Evolutionary conservation across 2,329 filamentous ascomycete species (phyloP).

Genomic region (Colletotrichum costaricense): DNA sequence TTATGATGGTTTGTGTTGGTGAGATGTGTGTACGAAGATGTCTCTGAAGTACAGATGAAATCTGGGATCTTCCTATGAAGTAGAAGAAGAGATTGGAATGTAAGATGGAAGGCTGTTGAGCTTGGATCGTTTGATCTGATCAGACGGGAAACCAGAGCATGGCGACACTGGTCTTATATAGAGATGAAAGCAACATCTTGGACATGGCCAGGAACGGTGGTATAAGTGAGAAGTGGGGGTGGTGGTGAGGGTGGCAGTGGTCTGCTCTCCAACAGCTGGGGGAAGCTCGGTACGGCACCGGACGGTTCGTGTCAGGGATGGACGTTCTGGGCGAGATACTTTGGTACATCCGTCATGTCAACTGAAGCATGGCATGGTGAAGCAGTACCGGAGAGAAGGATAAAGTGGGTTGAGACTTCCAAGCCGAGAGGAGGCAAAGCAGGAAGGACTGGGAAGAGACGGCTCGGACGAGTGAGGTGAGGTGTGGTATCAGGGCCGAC

Average conservation of each 20-base stretch:
- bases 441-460: background rate
- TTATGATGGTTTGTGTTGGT: constrained; percentile 4
- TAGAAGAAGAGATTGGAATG: constrained; percentile 11
- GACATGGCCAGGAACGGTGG: background rate
- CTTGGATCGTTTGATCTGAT: constrained; percentile 27
- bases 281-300: constrained; percentile 1
- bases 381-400: background rate
- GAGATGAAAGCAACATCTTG: constrained; percentile 24
- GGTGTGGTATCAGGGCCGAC: constrained; percentile 32
- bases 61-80: constrained; percentile 6
- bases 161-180: constrained; percentile 29
- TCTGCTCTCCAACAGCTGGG: background rate
- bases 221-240: constrained; percentile 23
- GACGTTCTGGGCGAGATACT: constrained; percentile 9
- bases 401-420: background rate
- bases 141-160: constrained; percentile 7
- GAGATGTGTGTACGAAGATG: background rate
- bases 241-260: background rate
- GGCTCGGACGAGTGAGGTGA: constrained; percentile 11
- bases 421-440: background rate
- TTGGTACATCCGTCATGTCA: constrained; percentile 7
- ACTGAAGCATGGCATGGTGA: background rate
- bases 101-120: constrained; percentile 20
- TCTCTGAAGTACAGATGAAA: background rate
- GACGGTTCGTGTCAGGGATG: constrained; percentile 25